phyloP scores from a whole-genome alignment of 1,139 yeast genomes.

The Hansenula sp. region DNA sequence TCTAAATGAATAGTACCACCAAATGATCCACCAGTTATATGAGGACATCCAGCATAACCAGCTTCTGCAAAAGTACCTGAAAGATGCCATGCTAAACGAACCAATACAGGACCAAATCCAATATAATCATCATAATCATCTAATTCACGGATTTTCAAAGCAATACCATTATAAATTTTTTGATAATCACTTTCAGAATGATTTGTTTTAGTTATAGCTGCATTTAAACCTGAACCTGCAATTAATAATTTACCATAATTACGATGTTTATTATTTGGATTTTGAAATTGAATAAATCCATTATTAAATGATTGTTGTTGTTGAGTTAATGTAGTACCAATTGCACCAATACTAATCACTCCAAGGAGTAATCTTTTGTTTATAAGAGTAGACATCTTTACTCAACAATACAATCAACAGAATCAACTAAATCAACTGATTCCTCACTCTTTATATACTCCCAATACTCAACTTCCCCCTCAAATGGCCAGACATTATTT shows the following conservation, averaged over 20 bases:
- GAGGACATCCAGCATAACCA: conserved; percentile 31
- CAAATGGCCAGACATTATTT: too few species aligned
- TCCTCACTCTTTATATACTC: neutral
- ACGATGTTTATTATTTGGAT: neutral
- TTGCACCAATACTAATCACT: neutral
- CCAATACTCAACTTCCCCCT: too few species aligned
- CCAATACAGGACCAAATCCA: conserved; percentile 65
- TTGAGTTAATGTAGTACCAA: neutral
- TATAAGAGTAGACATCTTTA: too few species aligned
- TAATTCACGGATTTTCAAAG: conserved; percentile 64
- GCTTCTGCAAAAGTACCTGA: conserved; percentile 64
- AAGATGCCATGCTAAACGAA: conserved; percentile 74
- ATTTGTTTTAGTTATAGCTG: conserved; percentile 20
- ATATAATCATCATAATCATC: conserved; percentile 73
- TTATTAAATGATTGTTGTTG: neutral
- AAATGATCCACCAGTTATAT: conserved; percentile 65
- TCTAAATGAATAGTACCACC: conserved; percentile 79
- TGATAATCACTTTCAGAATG: conserved; percentile 58
- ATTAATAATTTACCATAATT: conserved; percentile 7
- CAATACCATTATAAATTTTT: conserved; percentile 75
- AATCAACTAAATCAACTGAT: neutral
- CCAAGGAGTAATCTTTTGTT: neutral
- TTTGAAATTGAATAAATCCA: neutral
- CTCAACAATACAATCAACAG: too few species aligned
- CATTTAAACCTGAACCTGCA: conserved; percentile 21